A percentile compares a stretch with the other conserved stretches of the same genome.
Conservation (phyloP, 2,329 filamentous ascomycete species). For the Metarhizium sp. region DNA sequence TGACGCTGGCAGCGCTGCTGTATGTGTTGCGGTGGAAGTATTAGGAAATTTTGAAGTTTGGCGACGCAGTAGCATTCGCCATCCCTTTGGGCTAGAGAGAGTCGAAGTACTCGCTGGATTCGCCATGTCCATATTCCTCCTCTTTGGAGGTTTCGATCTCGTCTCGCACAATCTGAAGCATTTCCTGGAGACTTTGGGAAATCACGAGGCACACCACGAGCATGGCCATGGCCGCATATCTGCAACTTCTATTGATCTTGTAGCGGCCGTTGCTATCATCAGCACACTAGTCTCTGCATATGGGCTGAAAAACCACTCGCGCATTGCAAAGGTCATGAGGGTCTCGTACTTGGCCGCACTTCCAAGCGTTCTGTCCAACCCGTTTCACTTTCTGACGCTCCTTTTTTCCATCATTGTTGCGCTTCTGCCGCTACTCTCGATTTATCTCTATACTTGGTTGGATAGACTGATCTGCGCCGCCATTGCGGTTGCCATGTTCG, state of each 20-base stretch:
- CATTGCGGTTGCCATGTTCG: conserved; percentile 83
- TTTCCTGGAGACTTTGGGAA: conserved; percentile 56
- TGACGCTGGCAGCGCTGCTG: conserved; percentile 82
- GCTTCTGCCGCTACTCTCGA: conserved; percentile 69
- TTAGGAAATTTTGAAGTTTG: conserved; percentile 96
- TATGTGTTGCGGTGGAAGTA: conserved; percentile 88
- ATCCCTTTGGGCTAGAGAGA: conserved; percentile 88
- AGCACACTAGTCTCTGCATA: conserved; percentile 82
- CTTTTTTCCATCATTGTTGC: conserved; percentile 76
- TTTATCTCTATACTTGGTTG: conserved; percentile 73
- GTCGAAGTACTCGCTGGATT: conserved; percentile 93
- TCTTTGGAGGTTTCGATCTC: conserved; percentile 96
- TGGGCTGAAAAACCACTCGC: conserved; percentile 77
- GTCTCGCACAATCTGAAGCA: conserved; percentile 92
- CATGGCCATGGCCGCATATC: conserved; percentile 58
- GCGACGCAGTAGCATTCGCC: conserved; percentile 83
- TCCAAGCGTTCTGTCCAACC: conserved; percentile 83
- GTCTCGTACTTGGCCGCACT: conserved; percentile 74
- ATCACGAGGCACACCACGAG: conserved; percentile 63
- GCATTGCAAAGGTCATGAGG: conserved; percentile 86
- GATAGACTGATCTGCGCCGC: conserved; percentile 73
- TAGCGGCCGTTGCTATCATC: conserved; percentile 70
- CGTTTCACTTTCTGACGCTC: conserved; percentile 88
- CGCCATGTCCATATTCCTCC: conserved; percentile 86
- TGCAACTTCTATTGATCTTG: conserved; percentile 70